Conservation (phyloP, 108 stramenopile genomes). For the Licmophora abbreviata region DNA sequence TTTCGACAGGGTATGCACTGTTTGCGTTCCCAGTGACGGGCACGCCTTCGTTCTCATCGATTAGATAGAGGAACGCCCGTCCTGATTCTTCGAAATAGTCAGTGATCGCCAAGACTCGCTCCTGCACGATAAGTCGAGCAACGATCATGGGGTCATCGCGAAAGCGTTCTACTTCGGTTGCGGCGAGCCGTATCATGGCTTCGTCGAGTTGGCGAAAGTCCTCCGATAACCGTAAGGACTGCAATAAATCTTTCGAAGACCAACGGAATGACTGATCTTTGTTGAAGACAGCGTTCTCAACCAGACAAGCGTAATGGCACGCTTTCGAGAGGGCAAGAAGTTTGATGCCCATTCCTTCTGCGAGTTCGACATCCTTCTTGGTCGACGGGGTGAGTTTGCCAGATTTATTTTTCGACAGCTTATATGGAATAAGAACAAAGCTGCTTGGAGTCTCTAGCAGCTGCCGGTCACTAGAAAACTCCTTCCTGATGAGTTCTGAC, state of each 20-base stretch:
- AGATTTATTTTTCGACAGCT: conserved; percentile 32
- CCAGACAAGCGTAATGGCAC: conserved; percentile 13
- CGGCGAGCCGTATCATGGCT: conserved; percentile 19
- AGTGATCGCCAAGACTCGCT: conserved; percentile 16
- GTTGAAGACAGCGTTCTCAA: conserved; percentile 9
- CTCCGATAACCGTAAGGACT: conserved; percentile 6
- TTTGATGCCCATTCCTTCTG: conserved; percentile 29
- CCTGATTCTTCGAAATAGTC: conserved; percentile 29
- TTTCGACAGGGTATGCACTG: conserved; percentile 25
- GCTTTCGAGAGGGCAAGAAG: conserved; percentile 16
- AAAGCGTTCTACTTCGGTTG: conserved; percentile 28
- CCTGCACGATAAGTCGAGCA: conserved; percentile 32
- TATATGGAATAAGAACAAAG: conserved; percentile 37
- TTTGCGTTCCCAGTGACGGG: conserved; percentile 20
- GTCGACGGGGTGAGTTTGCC: conserved; percentile 30
- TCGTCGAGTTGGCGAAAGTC: conserved; percentile 13
- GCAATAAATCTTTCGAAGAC: conserved; percentile 17
- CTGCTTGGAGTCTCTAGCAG: conserved; percentile 21
- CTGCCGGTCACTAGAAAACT: conserved; percentile 2
- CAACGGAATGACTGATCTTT: conserved; percentile 8
- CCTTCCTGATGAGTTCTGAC: conserved; percentile 17
- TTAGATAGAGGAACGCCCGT: conserved; percentile 42
- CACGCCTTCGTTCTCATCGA: conserved; percentile 49
- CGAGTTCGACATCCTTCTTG: conserved; percentile 33
- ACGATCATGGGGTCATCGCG: conserved; percentile 35